phyloP scores from a whole-genome alignment of 352 stramenopile species.

The Phytophthora multivora region DNA sequence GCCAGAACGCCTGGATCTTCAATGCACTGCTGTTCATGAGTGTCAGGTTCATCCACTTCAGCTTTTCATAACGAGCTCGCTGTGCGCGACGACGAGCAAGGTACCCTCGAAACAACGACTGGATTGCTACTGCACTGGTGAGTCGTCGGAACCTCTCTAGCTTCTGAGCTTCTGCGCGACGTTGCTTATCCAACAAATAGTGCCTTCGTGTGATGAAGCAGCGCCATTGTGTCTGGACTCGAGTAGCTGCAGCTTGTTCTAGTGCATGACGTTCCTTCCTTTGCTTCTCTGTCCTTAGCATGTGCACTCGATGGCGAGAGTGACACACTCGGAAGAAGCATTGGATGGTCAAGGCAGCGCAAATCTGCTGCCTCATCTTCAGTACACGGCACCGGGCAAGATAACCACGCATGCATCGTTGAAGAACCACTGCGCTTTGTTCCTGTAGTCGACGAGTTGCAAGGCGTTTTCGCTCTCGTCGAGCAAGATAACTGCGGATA shows the following conservation, averaged over 20 bases:
- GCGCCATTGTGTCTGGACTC: constrained; percentile 63
- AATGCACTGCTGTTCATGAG: constrained; percentile 67
- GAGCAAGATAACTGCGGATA: constrained; percentile 55
- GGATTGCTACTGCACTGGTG: constrained; percentile 59
- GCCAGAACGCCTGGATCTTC: constrained; percentile 78
- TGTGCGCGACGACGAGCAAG: constrained; percentile 51
- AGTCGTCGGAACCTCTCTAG: constrained; percentile 47
- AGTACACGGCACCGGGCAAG: constrained; percentile 43
- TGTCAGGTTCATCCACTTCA: constrained; percentile 72
- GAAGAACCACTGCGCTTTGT: constrained; percentile 46
- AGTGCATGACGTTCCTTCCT: constrained; percentile 22
- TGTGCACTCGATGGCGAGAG: constrained; percentile 43
- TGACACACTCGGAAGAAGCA: constrained; percentile 46
- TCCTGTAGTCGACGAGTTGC: constrained; percentile 10
- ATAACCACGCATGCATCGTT: constrained; percentile 54
- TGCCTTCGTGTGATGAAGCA: constrained; percentile 29
- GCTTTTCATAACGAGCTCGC: constrained; percentile 59
- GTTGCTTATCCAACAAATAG: constrained; percentile 40
- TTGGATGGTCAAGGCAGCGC: constrained; percentile 65
- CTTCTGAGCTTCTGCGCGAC: constrained; percentile 34
- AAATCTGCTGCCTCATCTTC: constrained; percentile 31
- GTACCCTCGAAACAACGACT: constrained; percentile 69
- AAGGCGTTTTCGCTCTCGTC: constrained; percentile 46
- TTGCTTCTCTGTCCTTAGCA: constrained; percentile 46
- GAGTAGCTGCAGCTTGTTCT: constrained; percentile 42